A percentile compares a stretch with the other conserved stretches of the same genome.
Conservation (phyloP, 495 filamentous ascomycete genomes). For the Penicillium antarcticum region DNA sequence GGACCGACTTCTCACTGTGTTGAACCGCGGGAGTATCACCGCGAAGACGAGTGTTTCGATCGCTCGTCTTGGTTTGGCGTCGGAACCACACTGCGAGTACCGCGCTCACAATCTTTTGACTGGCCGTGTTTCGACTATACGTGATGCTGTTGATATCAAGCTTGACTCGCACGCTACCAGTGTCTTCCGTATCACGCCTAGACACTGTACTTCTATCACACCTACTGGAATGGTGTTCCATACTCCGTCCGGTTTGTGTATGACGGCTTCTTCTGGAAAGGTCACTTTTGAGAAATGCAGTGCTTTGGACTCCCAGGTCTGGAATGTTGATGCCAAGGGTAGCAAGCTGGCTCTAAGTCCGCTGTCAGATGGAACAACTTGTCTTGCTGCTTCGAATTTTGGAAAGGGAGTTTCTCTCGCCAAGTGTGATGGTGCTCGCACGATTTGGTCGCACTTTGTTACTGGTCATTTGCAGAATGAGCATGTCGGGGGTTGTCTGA, state of each 20-base stretch:
- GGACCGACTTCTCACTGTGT: constrained; percentile 28
- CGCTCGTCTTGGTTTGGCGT: constrained; percentile 18
- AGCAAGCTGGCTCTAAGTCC: constrained; percentile 19
- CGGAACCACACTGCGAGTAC: constrained; percentile 14
- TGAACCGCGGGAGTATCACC: constrained; percentile 26
- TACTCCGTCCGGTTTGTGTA: constrained; percentile 27
- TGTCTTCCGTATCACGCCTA: constrained; percentile 24
- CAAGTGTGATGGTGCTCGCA: constrained; percentile 11
- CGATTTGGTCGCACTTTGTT: constrained; percentile 24
- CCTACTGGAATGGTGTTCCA: constrained; percentile 35
- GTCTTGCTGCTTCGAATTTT: constrained; percentile 11
- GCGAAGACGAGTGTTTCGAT: constrained; percentile 15
- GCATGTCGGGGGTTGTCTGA: constrained; percentile 18
- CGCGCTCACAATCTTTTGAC: constrained; percentile 20
- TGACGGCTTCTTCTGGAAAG: constrained; percentile 18
- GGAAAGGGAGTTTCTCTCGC: constrained; percentile 4
- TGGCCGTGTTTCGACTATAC: constrained; percentile 6
- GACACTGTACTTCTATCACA: constrained; percentile 9
- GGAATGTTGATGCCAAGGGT: constrained; percentile 17
- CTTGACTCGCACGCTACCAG: constrained; percentile 27
- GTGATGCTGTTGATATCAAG: constrained; percentile 12
- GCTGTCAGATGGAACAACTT: constrained; percentile 18
- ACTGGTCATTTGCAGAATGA: constrained; percentile 26
- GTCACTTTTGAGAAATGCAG: constrained; percentile 22
- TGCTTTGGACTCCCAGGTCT: constrained; percentile 24